These are phyloP conservation scores for Coniochaeta sp. DNA, from an alignment of 2,329 filamentous ascomycete genomes.

Conservation along the genomic window DNA sequence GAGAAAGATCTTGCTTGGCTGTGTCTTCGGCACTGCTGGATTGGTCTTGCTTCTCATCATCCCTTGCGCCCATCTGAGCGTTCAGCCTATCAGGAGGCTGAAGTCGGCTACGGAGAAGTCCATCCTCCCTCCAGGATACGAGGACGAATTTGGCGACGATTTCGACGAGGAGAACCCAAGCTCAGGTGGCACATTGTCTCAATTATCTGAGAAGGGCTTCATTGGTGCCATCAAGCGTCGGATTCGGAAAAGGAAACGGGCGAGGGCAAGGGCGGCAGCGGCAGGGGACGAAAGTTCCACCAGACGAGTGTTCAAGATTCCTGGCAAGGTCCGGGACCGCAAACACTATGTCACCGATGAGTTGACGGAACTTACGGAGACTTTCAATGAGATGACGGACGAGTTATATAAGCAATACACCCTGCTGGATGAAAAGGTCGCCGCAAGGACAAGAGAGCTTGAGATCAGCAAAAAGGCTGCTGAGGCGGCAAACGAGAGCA, in stretches of 20 bases:
- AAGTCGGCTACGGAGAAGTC: conserved; percentile 70
- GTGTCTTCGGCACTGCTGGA: conserved; percentile 76
- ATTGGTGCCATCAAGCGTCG: conserved; percentile 29
- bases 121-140: conserved; percentile 57
- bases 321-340: conserved; percentile 69
- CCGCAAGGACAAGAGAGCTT: conserved; percentile 73
- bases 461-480: conserved; percentile 88
- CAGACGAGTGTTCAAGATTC: conserved; percentile 69
- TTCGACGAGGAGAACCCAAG: conserved; percentile 39
- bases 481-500: conserved; percentile 93
- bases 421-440: conserved; percentile 76
- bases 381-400: conserved; percentile 92
- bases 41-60: conserved; percentile 65
- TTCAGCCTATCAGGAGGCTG: conserved; percentile 70
- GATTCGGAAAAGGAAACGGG: conserved; percentile 22
- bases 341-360: conserved; percentile 78
- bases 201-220: conserved; percentile 36
- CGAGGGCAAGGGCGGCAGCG: conserved; percentile 14
- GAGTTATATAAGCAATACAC: conserved; percentile 83
- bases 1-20: conserved; percentile 74
- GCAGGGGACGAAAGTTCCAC: conserved; percentile 29
- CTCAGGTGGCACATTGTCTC: conserved; percentile 32
- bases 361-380: conserved; percentile 71
- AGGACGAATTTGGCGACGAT: conserved; percentile 37
- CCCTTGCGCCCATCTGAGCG: conserved; percentile 75